These are phyloP conservation scores for Escovopsis sp. DNA, from an alignment of 2,329 filamentous ascomycete genomes.

Conservation along the genomic window DNA sequence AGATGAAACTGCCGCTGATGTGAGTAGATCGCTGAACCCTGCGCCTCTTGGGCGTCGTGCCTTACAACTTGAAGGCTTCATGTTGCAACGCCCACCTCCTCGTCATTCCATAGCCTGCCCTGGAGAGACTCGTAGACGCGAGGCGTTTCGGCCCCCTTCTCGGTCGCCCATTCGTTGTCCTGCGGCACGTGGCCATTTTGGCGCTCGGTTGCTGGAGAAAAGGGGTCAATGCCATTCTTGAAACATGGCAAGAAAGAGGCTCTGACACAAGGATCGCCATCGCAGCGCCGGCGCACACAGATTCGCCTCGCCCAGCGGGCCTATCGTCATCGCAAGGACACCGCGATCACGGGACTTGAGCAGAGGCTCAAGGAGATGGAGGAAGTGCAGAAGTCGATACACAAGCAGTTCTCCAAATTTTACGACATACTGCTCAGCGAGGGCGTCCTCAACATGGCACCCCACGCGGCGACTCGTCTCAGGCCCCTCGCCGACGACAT, in stretches of 20 bases:
- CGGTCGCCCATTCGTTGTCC: too few relatives aligned
- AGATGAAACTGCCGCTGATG: slow-evolving; percentile 64
- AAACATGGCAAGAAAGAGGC: not conserved
- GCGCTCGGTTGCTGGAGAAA: too few relatives aligned
- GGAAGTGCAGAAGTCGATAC: slow-evolving; percentile 57
- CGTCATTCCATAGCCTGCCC: too few relatives aligned
- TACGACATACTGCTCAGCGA: slow-evolving; percentile 44
- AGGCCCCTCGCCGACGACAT: slow-evolving; percentile 43
- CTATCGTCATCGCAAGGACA: slow-evolving; percentile 74
- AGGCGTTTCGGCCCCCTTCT: too few relatives aligned
- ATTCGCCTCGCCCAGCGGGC: slow-evolving; percentile 76
- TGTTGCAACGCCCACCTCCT: too few relatives aligned
- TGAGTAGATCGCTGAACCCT: slow-evolving; percentile 30
- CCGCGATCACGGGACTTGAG: slow-evolving; percentile 58
- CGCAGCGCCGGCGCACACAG: slow-evolving; percentile 64
- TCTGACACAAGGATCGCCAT: not conserved
- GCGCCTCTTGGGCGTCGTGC: too few relatives aligned
- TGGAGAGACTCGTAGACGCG: too few relatives aligned
- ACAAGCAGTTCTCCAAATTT: slow-evolving; percentile 50
- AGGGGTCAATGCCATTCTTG: not conserved
- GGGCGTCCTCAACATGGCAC: slow-evolving; percentile 40
- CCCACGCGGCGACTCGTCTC: slow-evolving; percentile 42
- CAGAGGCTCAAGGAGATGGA: slow-evolving; percentile 55
- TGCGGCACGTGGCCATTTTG: too few relatives aligned
- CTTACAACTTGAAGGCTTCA: too few relatives aligned